phyloP scores from a whole-genome alignment of 169 alveolate genomes.

The Eimeria necatrix region DNA sequence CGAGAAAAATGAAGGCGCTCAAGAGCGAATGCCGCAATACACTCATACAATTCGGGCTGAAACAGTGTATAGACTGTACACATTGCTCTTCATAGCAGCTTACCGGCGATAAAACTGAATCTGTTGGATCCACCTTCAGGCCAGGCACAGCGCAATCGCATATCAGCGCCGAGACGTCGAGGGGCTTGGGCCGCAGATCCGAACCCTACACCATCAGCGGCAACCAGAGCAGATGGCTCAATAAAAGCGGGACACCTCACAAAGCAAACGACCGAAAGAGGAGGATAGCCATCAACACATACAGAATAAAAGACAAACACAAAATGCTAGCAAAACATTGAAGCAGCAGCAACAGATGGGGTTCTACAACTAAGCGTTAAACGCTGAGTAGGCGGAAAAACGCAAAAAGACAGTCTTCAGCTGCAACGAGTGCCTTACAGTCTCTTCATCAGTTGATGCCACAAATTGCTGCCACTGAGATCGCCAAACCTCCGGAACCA shows the following conservation, averaged over 20 bases:
- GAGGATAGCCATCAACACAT: background rate
- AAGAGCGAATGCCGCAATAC: background rate
- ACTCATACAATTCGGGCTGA: background rate
- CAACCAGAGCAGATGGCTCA: background rate
- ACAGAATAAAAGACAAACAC: background rate
- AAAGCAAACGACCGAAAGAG: background rate
- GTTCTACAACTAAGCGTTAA: background rate
- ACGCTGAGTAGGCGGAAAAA: background rate
- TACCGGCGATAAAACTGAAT: conserved; percentile 70
- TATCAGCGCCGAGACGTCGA: conserved; percentile 58
- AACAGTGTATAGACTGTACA: background rate
- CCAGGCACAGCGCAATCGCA: conserved; percentile 71
- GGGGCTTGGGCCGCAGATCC: conserved; percentile 47
- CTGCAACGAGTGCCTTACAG: background rate
- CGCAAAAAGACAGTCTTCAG: background rate
- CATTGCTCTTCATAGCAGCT: background rate
- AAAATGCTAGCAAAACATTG: background rate
- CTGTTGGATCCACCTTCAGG: conserved; percentile 74
- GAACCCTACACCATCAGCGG: conserved; percentile 36
- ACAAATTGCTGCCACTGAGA: conserved; percentile 75
- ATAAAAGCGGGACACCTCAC: background rate
- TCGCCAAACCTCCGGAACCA: conserved; percentile 73
- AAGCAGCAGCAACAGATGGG: background rate
- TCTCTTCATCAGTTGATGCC: conserved; percentile 48
- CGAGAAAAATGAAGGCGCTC: too few relatives aligned